Conservation (phyloP, 768 basidiomycete genomes). For the Cystofilobasidium bisporidii region DNA sequence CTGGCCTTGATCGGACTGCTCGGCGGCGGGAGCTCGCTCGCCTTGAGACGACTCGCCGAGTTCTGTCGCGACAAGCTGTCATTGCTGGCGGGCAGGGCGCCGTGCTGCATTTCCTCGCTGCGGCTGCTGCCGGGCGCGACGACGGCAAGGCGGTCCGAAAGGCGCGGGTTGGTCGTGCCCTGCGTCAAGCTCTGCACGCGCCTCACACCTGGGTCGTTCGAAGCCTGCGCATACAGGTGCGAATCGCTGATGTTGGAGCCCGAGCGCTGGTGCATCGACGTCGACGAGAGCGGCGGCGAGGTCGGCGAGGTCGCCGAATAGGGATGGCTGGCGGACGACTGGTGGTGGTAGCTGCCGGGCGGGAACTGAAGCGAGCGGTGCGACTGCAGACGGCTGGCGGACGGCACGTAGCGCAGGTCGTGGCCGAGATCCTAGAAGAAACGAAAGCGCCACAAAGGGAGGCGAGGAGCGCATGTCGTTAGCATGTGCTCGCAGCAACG, state of each 20-base stretch:
- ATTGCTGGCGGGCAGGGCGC: not conserved
- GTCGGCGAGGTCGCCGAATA: not conserved
- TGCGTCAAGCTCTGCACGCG: constrained; percentile 8
- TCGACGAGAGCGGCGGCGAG: not conserved
- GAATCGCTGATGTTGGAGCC: constrained; percentile 11
- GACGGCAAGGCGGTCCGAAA: not conserved
- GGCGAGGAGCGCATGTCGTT: no score
- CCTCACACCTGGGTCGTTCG: not conserved
- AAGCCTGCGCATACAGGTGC: not conserved
- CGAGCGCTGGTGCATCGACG: constrained; percentile 5
- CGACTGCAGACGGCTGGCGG: not conserved
- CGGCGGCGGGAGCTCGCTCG: constrained; percentile 16
- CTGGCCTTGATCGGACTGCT: constrained; percentile 4
- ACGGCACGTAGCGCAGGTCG: not conserved
- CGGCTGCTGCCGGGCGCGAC: constrained; percentile 2
- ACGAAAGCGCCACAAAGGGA: no score
- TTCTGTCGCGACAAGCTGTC: not conserved
- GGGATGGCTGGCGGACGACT: not conserved
- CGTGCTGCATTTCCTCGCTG: not conserved
- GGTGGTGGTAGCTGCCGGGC: constrained; percentile 5
- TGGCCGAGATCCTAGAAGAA: constrained; percentile 1
- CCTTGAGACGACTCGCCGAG: not conserved
- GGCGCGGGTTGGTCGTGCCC: not conserved
- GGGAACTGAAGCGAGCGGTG: constrained; percentile 2
- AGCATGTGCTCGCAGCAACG: no score